Evolutionary conservation across 23 red algal genomes (phyloP), one percentile per base, ranked within the genome.

Genomic region (Gracilaria caudata): DNA sequence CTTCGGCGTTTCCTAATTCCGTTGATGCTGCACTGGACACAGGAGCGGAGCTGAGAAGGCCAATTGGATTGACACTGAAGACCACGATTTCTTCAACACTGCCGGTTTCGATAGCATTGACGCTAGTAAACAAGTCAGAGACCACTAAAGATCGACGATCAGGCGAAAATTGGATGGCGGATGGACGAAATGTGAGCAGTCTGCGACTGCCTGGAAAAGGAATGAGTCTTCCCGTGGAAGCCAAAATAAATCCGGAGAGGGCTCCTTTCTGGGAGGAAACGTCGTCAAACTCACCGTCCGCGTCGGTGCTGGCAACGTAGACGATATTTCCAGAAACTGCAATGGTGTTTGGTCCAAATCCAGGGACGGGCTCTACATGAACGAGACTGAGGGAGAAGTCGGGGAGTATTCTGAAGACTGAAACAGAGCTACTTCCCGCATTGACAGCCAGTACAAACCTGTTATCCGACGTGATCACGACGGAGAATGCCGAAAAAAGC

Each of bases 381-480:
- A 44, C 51, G 26, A 61, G 53, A 39, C 26, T 14, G 10, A 82
- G 78, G 34, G 49, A 53, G 51, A 82, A 82, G 78, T 82, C 78
- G 20, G 51, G 58, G 7, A 39, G 55, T 16, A 82, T 33, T 61
- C 41, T 34, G 51, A 82, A 63, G 12, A 82, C 78, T 36, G 78
- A 82, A 37, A 82, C 58, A 37, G 78, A 82, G n/a, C 56, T 82
- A 61, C 78, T 82, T 39, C 78, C 78, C 12, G 78, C 78, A 60
- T 82, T 82, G 78, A 82, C 78, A 19, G 51, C 78, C 28, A 82
- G 58, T 0, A 82, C 53, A 65, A 82, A 82, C 23, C 53, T 17
- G 25, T 60, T 24, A 33, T 82, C 56, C 4, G 68, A 33, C 30
- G 56, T 60, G 55, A 82, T 64, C 26, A 82, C 51, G 28, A 82